A percentile compares a stretch with the other conserved stretches of the same genome.
phyloP scores from a whole-genome alignment of 2,329 filamentous ascomycete species.

The Neofusicoccum laricinum region DNA sequence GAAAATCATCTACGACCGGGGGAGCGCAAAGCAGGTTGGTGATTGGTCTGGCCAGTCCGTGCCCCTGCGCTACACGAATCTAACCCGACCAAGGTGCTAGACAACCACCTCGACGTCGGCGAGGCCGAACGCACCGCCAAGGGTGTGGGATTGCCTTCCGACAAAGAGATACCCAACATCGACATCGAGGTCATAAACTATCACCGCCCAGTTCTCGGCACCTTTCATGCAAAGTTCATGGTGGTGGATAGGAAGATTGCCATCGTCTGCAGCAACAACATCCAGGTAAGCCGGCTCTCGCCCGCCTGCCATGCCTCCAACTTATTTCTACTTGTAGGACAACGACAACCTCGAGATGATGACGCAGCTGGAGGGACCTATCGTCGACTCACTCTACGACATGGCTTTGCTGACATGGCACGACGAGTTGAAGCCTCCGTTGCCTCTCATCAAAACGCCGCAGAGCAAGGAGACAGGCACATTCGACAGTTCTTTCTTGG shows the following conservation, averaged over 20 bases:
- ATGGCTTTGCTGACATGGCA: slow-evolving; percentile 72
- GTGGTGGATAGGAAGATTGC: slow-evolving; percentile 70
- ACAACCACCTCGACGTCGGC: slow-evolving; percentile 62
- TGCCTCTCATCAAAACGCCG: slow-evolving; percentile 57
- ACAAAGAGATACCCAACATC: slow-evolving; percentile 66
- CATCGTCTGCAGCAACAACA: slow-evolving; percentile 74
- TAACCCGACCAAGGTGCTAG: slow-evolving; percentile 41
- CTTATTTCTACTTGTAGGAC: slow-evolving; percentile 37
- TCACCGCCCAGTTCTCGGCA: slow-evolving; percentile 67
- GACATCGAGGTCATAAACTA: slow-evolving; percentile 72
- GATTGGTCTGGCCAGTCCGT: slow-evolving; percentile 24
- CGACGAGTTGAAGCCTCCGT: slow-evolving; percentile 56
- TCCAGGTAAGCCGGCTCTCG: slow-evolving; percentile 41
- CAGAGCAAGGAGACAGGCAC: slow-evolving; percentile 17
- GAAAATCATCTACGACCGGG: slow-evolving; percentile 74
- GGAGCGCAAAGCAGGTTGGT: slow-evolving; percentile 57
- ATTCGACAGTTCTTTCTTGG: slow-evolving; percentile 31
- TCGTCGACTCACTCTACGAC: slow-evolving; percentile 75
- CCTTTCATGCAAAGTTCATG: slow-evolving; percentile 76
- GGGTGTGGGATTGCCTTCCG: slow-evolving; percentile 57
- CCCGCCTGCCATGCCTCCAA: too few species aligned
- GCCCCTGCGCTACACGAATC: neutral
- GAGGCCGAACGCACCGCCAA: slow-evolving; percentile 56
- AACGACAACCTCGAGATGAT: slow-evolving; percentile 84
- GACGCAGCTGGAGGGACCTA: slow-evolving; percentile 70